Evolutionary conservation across 306 rosid genomes (phyloP).

Genomic region (Gastrolobium villosum): DNA sequence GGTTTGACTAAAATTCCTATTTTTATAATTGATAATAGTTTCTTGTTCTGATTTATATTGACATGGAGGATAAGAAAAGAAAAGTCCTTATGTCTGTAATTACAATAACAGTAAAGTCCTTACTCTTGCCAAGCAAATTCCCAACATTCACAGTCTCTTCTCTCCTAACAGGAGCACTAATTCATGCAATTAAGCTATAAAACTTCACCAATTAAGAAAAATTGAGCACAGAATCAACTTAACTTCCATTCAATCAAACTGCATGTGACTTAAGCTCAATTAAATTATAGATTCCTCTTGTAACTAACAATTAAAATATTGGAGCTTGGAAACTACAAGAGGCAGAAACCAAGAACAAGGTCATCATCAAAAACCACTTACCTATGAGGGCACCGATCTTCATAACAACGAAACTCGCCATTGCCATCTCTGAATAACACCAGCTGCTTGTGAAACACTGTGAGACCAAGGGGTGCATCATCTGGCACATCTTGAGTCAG

Average conservation of each 20-base stretch:
- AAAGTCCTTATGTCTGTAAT: background rate
- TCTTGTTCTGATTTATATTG: background rate
- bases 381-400: slow-evolving; percentile 88
- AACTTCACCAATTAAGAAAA: background rate
- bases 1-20: too few relatives aligned
- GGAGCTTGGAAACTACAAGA: background rate
- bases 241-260: background rate
- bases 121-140: too few relatives aligned
- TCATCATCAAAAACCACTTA: background rate
- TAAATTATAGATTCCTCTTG: background rate
- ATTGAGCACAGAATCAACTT: background rate
- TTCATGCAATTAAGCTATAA: background rate
- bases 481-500: slow-evolving; percentile 66
- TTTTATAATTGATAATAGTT: background rate
- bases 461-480: slow-evolving; percentile 79
- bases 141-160: too few relatives aligned
- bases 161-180: background rate
- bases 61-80: background rate
- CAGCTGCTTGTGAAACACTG: slow-evolving; percentile 67
- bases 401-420: slow-evolving; percentile 64
- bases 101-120: background rate
- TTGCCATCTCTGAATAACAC: slow-evolving; percentile 66
- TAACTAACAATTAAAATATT: background rate
- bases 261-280: background rate
- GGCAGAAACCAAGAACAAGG: background rate